Conservation (phyloP, 352 stramenopile genomes). For the Phytophthora podocarpi region DNA sequence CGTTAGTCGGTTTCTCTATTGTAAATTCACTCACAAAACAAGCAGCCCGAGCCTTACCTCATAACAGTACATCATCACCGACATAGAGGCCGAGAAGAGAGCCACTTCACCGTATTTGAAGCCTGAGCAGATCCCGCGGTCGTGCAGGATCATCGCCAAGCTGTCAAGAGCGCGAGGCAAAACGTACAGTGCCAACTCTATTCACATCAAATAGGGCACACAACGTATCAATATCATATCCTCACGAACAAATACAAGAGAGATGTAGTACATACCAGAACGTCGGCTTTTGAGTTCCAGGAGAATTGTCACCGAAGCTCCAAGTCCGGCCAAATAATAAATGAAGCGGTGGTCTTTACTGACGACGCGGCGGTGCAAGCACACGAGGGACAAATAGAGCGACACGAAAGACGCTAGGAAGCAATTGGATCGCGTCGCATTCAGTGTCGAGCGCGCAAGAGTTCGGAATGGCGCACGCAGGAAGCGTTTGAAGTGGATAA, state of each 20-base stretch:
- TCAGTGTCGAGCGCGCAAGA: constrained; percentile 59
- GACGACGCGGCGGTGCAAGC: constrained; percentile 57
- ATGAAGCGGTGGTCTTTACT: constrained; percentile 72
- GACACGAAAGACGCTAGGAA: constrained; percentile 79
- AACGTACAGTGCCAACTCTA: constrained; percentile 82
- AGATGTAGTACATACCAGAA: constrained; percentile 48
- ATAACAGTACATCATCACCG: constrained; percentile 86
- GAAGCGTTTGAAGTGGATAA: constrained; percentile 86
- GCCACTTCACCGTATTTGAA: constrained; percentile 73
- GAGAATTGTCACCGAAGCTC: constrained; percentile 72
- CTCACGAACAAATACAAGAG: not conserved
- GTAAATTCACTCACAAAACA: no score
- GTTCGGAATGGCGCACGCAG: constrained; percentile 56
- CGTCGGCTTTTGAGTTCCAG: constrained; percentile 81
- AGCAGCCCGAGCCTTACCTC: constrained; percentile 69
- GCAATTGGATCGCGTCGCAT: constrained; percentile 75
- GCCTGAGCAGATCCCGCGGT: constrained; percentile 70
- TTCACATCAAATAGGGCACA: not conserved
- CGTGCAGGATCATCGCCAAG: constrained; percentile 76
- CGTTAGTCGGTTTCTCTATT: constrained; percentile 1
- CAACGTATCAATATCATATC: constrained; percentile 6
- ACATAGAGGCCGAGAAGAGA: constrained; percentile 81
- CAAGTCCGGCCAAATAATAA: constrained; percentile 77
- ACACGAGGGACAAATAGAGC: constrained; percentile 73
- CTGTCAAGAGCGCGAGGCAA: constrained; percentile 78